Conservation (phyloP, 2,329 filamentous ascomycete genomes). For the Calonectria pseudoreteaudii region DNA sequence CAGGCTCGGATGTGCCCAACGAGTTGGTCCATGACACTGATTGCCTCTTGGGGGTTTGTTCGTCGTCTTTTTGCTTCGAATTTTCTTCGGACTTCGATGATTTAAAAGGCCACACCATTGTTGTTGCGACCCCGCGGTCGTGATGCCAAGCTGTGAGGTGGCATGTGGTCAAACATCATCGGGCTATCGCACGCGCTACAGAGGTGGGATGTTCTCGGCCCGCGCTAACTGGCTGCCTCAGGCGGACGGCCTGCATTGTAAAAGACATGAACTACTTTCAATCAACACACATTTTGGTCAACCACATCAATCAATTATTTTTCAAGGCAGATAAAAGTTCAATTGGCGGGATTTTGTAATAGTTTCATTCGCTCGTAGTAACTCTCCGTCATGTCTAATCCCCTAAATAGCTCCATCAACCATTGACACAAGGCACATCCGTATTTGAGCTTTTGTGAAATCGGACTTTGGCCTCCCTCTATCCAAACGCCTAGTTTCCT, state of each 20-base stretch:
- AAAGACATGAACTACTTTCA: neutral
- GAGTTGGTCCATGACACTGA: slow-evolving; percentile 54
- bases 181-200: slow-evolving; percentile 15
- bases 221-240: slow-evolving; percentile 42
- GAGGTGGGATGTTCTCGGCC: slow-evolving; percentile 30
- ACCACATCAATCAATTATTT: neutral
- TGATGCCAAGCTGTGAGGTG: slow-evolving; percentile 30
- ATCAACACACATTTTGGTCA: neutral
- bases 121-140: slow-evolving; percentile 47
- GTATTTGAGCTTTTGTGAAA: slow-evolving; percentile 21
- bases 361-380: slow-evolving; percentile 41
- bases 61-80: slow-evolving; percentile 28
- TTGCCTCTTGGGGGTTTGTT: slow-evolving; percentile 39
- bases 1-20: slow-evolving; percentile 43
- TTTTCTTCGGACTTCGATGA: slow-evolving; percentile 42
- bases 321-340: slow-evolving; percentile 11
- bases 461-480: slow-evolving; percentile 23
- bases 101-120: slow-evolving; percentile 57
- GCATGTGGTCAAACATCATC: slow-evolving; percentile 15
- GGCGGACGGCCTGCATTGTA: slow-evolving; percentile 24
- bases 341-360: slow-evolving; percentile 32
- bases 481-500: slow-evolving; percentile 41
- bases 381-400: slow-evolving; percentile 16
- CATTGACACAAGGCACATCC: neutral
- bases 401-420: slow-evolving; percentile 4